Evolutionary conservation across 2,329 filamentous ascomycete genomes (phyloP).

Genomic region (Pseudogymnoascus sp.): DNA sequence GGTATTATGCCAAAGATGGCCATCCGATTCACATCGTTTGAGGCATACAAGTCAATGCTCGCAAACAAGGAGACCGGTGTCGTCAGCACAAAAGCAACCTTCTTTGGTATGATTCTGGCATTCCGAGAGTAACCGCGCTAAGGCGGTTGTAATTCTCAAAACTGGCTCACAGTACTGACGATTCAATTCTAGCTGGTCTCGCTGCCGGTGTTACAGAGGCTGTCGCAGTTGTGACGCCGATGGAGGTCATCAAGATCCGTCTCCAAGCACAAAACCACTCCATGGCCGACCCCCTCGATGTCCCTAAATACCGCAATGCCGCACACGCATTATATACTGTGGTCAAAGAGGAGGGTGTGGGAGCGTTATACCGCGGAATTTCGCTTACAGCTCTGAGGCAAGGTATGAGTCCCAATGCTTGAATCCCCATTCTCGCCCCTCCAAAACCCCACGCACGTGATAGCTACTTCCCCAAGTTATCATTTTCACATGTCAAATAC

Average conservation of each 20-base stretch:
- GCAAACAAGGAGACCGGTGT: constrained; percentile 58
- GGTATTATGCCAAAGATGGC: constrained; percentile 99
- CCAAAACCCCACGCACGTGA: not conserved
- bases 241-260: constrained; percentile 99
- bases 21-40: constrained; percentile 96
- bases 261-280: constrained; percentile 96
- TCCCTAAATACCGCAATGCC: constrained; percentile 96
- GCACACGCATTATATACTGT: constrained; percentile 79
- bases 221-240: constrained; percentile 90
- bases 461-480: constrained; percentile 6
- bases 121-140: not conserved
- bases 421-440: constrained; percentile 5
- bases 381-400: constrained; percentile 87
- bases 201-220: constrained; percentile 93
- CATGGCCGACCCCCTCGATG: constrained; percentile 91
- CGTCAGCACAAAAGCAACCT: constrained; percentile 64
- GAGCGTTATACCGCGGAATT: constrained; percentile 86
- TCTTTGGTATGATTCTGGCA: constrained; percentile 46
- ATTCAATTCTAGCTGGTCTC: constrained; percentile 57
- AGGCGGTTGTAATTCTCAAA: not conserved
- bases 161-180: constrained; percentile 22
- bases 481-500: constrained; percentile 9
- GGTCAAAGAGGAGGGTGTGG: constrained; percentile 78
- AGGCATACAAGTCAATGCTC: constrained; percentile 82
- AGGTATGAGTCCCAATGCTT: constrained; percentile 42